A percentile compares a stretch with the other conserved stretches of the same genome.
Evolutionary conservation across 495 filamentous ascomycete species (phyloP).

Genomic region (Coniosporium apollinis): DNA sequence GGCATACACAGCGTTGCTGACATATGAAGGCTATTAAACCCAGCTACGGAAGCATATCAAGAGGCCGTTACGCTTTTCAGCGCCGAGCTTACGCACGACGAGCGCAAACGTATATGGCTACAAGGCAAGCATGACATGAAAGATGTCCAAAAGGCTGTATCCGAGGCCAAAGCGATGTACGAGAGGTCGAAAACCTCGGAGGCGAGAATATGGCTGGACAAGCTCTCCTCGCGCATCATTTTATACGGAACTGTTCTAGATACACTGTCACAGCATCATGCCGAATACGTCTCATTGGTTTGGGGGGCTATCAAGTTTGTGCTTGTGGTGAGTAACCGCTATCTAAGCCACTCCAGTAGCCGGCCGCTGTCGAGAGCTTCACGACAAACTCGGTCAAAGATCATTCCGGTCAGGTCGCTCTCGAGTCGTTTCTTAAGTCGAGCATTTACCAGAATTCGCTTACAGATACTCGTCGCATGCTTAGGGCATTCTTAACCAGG

Average conservation of each 20-base stretch:
- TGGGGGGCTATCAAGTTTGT: constrained; percentile 3
- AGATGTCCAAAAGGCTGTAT: background rate
- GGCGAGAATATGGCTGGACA: background rate
- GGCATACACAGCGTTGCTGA: too few species aligned
- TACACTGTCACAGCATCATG: background rate
- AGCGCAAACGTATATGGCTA: background rate
- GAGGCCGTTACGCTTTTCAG: background rate
- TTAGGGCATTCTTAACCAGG: constrained; percentile 15
- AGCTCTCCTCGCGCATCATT: background rate
- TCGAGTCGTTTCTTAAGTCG: too few species aligned
- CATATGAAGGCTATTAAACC: too few species aligned
- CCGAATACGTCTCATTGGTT: background rate
- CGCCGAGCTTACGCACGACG: background rate
- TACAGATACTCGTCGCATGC: background rate
- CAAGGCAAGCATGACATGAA: background rate
- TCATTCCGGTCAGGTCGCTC: too few species aligned
- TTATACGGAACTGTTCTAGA: constrained; percentile 1
- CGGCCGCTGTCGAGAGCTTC: constrained; percentile 6
- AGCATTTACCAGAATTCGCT: background rate
- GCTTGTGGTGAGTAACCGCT: background rate
- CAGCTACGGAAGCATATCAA: too few species aligned
- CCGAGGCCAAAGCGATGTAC: background rate
- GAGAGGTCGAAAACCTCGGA: background rate
- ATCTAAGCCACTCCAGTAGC: constrained; percentile 4
- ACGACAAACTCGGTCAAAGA: too few species aligned